Evolutionary conservation across 805 yeast genomes (phyloP), one percentile per base, ranked within the genome.

Genomic region (Saccharomycopsis javanensis): DNA sequence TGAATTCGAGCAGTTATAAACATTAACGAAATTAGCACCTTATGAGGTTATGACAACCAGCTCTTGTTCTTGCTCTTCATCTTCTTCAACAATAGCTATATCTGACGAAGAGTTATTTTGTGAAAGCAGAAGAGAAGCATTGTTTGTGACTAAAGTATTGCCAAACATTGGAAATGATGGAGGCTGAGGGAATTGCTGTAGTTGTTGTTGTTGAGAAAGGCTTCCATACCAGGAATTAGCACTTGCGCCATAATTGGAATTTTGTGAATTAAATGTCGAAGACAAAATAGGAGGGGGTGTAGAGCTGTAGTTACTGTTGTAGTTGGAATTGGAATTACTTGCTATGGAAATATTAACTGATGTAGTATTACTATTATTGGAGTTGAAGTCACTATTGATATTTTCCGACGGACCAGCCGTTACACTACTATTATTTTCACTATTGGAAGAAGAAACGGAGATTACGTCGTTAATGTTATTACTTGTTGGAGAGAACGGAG

Each of bases 41-140:
- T 27, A 28, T 8, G 48, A 42, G 15, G 23, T 20, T n/a, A 42
- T 20, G 1, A 28, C 25, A 11, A 42, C 23, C 48, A 42, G 48
- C 23, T 42, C 48, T 42, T 42, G 48, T 51, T 35, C 59, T 55
- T n/a, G n/a, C n/a, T 31, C 57, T 28, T 60, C 59, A 23, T 68
- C 72, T 54, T 69, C 72, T 57, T 69, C 72, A 52, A 62, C 68
- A 35, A 69, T 66, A 13, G 70, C 69, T 27, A 66, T 63, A 35
- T 66, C 66, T 4, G 48, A 42, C 5, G 48, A 42, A 20, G 48
- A 42, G 25, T 42, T 42, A 20, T 42, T 42, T 5, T 42, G 48
- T 2, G 48, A 42, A 20, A 42, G 48, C 48, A 42, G 48, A 20
- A 42, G 27, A 20, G 48, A 42, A 8, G 48, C 23, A 20, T 25